Evolutionary conservation across 495 filamentous ascomycete genomes (phyloP).

Genomic region (Aspergillus nanangensis): DNA sequence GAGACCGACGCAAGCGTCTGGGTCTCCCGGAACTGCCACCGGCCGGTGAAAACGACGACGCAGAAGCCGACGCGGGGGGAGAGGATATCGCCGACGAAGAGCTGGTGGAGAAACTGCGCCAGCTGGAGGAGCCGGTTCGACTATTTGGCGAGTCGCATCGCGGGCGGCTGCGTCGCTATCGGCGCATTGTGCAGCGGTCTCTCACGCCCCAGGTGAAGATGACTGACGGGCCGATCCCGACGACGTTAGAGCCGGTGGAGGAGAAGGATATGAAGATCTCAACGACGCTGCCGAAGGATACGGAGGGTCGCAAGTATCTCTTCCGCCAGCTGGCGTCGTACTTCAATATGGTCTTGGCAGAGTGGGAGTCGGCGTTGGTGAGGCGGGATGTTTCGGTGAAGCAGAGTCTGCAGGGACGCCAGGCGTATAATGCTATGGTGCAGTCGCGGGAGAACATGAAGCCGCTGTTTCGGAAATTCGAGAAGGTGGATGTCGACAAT

Average conservation of each 20-base stretch:
- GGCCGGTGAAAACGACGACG: slow-evolving; percentile 30
- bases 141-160: slow-evolving; percentile 84
- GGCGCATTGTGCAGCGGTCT: slow-evolving; percentile 45
- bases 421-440: slow-evolving; percentile 72
- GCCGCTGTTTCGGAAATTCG: slow-evolving; percentile 87
- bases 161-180: slow-evolving; percentile 64
- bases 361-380: slow-evolving; percentile 80
- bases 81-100: slow-evolving; percentile 72
- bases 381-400: slow-evolving; percentile 58
- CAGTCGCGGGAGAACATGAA: slow-evolving; percentile 80
- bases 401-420: slow-evolving; percentile 70
- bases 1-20: slow-evolving; percentile 47
- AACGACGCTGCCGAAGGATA: slow-evolving; percentile 49
- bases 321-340: slow-evolving; percentile 87
- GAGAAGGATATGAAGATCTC: slow-evolving; percentile 86
- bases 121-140: slow-evolving; percentile 62
- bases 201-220: slow-evolving; percentile 48
- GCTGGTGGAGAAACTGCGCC: slow-evolving; percentile 61
- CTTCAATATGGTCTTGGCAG: slow-evolving; percentile 85
- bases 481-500: slow-evolving; percentile 71
- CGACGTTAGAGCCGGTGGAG: slow-evolving; percentile 67
- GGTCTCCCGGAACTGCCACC: slow-evolving; percentile 71
- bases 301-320: slow-evolving; percentile 58
- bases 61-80: slow-evolving; percentile 36
- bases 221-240: slow-evolving; percentile 60